Base-by-base conservation (phyloP, 2,329 filamentous ascomycete species). In the Amylocarpus encephaloides region DNA sequence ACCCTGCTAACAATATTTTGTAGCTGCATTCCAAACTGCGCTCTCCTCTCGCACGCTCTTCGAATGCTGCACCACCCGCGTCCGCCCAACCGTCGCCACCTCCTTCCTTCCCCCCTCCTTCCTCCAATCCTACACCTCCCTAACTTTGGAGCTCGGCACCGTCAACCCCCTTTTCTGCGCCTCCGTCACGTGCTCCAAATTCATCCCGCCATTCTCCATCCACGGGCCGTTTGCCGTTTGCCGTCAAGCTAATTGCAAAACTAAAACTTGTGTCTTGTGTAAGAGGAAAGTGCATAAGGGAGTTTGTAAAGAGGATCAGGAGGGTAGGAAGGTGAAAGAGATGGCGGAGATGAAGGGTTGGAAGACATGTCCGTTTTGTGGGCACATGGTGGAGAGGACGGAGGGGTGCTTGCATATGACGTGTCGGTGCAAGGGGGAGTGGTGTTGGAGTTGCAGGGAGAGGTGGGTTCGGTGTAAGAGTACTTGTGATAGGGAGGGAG, bases 351-450 rank as follows among this genome's bases (percentile, higher is more conserved):
- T 56, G 26, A 53, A 56, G 30, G 56, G 60, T 1, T 66, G 61
- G 61, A 62, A 57, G 54, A 52, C 46, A 30, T 65, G 63, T 50
- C 55, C 58, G 9, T 52, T 51, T 9, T 65, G 62, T 51, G 53
- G 54, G 7, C 44, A 51, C 13, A 57, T 64, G 11, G 49, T 64
- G 26, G 61, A 64, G 45, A 58, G 56, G 46, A 59, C 43, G 5
- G 51, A 57, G 22, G 63, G 62, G 1, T 66, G 63, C 53, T 46
- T 66, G 7, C 62, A 66, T 45, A 66, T 66, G 57, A 64, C 55
- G 10, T 66, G 62, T 53, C 51, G 50, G 16, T 65, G 62, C 54
- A 38, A 54, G 15, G 43, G 49, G 13, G 52, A 63, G 18, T 64
- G 61, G 58, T 65, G 62, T 46, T 65, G 62, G 51, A 56, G 49